Percentiles rank a stretch among this genome's conserved stretches.
Evolutionary conservation across 176 grass and related monocot genomes (phyloP).

Genomic region (Eragrostis curvula): DNA sequence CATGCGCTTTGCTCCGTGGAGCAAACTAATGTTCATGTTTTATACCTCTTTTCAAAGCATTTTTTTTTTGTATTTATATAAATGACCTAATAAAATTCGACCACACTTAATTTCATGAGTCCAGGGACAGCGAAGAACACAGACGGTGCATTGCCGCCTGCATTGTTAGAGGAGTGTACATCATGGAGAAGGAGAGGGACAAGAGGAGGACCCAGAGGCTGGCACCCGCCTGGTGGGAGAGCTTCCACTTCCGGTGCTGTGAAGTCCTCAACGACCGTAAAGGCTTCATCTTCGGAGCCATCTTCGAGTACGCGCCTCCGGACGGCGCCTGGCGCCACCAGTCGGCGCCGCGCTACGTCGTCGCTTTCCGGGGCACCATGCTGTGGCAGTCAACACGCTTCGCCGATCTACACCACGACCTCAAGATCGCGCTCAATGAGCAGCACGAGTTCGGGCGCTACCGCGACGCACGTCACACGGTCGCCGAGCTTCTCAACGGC

Average conservation of each 20-base stretch:
- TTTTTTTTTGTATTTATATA: too few species aligned
- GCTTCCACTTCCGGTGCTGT: conserved; percentile 22
- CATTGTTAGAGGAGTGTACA: neutral
- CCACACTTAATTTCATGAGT: too few species aligned
- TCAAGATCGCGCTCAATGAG: neutral
- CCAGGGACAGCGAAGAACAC: conserved; percentile 37
- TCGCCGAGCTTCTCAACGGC: neutral
- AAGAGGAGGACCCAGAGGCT: neutral
- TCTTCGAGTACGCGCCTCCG: conserved; percentile 18
- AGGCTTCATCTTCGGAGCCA: neutral
- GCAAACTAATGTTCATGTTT: too few species aligned
- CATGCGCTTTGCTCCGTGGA: too few species aligned
- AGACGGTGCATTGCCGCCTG: conserved; percentile 27
- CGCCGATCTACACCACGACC: neutral
- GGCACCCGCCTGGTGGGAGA: conserved; percentile 35
- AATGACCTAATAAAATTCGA: too few species aligned
- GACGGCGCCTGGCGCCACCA: neutral
- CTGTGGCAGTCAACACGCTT: neutral
- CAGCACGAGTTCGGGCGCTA: neutral
- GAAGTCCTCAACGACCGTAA: neutral
- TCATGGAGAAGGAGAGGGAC: neutral
- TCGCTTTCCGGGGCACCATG: conserved; percentile 35
- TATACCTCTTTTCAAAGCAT: too few species aligned
- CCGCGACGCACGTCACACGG: neutral
- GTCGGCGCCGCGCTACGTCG: conserved; percentile 19